Evolutionary conservation across 371 early-diverging fungal genomes (phyloP), one percentile per base, ranked within the genome.

Genomic region (Actinomucor elegans): DNA sequence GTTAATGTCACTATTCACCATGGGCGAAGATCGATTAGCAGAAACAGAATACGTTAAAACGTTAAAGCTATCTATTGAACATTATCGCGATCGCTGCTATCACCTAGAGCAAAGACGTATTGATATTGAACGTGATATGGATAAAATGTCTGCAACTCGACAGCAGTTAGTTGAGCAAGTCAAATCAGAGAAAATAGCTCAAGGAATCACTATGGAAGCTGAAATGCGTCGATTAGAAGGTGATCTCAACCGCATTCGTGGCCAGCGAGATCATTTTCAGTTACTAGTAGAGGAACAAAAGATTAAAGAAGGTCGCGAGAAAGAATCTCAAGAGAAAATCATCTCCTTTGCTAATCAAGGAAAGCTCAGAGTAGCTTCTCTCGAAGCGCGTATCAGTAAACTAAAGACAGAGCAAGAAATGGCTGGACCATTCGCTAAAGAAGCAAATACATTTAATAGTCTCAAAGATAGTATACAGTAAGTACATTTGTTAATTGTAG

Each of bases 181-280:
- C 5, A 60, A 61, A 9, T 33, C 50, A 5, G 65, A 58, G 20
- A 57, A 66, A 15, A 23, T 45, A 3, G 49, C 62, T 20, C 59
- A 61, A 31, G 31, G 48, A 6, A 48, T 45, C 49, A 67, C 69
- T 0, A 58, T 91, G 33, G 89, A 89, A 45, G 67, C 72, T 5
- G 87, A 92, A 57, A 66, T 92, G 48, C 75, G 82, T 33, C 79
- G 80, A 40, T 52, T 92, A 18, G 91, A 94, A 37, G 66, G 61
- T 14, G 94, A 96, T 29, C 67, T 93, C 36, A 78, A 83, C 6
- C 79, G 93, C 20, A 69, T 94, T 43, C 86, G 94, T 35, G 81
- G 81, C 35, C 81, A 87, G 48, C 85, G 97, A 33, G 94, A 96
- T 69, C 73, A 75, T 32, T 77, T 93, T 20, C 90, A 90, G 59